Base-by-base conservation (phyloP, 306 rosid species). In the Inga laurina region DNA sequence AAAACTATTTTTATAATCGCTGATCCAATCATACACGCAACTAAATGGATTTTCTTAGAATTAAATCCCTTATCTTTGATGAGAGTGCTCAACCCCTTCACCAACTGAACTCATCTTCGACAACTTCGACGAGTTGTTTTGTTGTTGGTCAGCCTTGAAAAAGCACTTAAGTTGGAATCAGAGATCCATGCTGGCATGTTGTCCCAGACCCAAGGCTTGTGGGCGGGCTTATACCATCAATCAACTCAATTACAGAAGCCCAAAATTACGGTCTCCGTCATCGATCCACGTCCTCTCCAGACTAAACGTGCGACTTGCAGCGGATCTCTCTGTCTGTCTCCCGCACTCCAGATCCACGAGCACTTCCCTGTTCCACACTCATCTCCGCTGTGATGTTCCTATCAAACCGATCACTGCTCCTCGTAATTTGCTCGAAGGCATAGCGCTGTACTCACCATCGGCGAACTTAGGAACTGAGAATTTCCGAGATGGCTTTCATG, bases 401-500 rank as follows among this genome's bases (percentile, higher is more conserved):
- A 74, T 45, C 72, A 48, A 45, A 74, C 30, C 37, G 76, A 82
- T 85, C 85, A 44, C 30, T 32, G 59, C 11, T 72, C 43, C 43
- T 72, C 71, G 39, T 62, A 6, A 10, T 54, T 37, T 49, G 51
- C 64, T 72, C 82, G 24, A 75, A 69, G 56, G 76, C 78, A 70
- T 75, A 56, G 67, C 76, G 70, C 79, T 27, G 32, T 27, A 30
- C 44, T 62, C 65, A 51, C 41, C 75, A 57, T 79, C 73, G 79
- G 65, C 64, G 67, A 52, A 74, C 76, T 68, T 22, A 15, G 34
- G 45, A 54, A 30, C 51, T 15, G 30, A 77, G 77, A 39, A 82
- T 79, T 85, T 79, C 86, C 84, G 80, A 81, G 83, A 95, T 95
- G 99, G 97, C 98, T 90, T 95, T 95, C 93, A 95, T 93, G 99